Base-by-base conservation (phyloP, 371 early-diverging fungal genomes). In the Polyrhizophydium stewartii region DNA sequence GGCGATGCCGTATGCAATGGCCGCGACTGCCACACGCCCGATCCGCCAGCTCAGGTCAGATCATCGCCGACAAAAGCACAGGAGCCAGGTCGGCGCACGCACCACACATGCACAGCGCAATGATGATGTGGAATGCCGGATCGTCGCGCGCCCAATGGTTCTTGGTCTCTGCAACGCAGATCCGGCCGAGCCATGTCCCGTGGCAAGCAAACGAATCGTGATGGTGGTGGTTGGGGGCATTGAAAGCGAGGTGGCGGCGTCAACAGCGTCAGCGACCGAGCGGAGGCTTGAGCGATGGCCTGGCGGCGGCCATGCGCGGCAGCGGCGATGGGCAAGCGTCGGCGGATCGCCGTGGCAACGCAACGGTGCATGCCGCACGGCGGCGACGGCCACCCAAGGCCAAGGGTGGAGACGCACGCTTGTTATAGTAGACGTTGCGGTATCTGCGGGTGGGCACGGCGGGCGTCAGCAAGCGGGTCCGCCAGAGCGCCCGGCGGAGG, bases 121-220 rank as follows among this genome's bases (percentile, higher is more conserved):
- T 64, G 28, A 92, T 63, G 22, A 92, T 85, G 45, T 92, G 68
- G 66, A 93, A 94, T 19, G 94, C 94, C 12, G 95, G 94, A 76
- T 95, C 95, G 65, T 95, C 95, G 62, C 95, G 69, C 31, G 94
- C 90, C 94, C 94, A 95, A 61, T 91, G 92, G 73, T 94, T 95
- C 68, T 94, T 94, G 31, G 95, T 94, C 76, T 94, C 92, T 92
- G 60, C 45, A 62, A 60, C 7, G 43, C n/a, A 16, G n/a, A 43
- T 16, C n/a, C 43, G n/a, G 43, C 43, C 16, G n/a, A 16, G 16
- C 43, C 16, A 43, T 43, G n/a, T 43, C 43, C 16, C n/a, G n/a
- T n/a, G n/a, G 17, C n/a, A 43, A n/a, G 16, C 43, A 43, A 43
- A 17, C 43, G 16, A 43, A n/a, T 43, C 43, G n/a, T 17, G 43